These are phyloP conservation scores for Sugiyamaella neomexicana DNA, from an alignment of 1,139 yeast species.

Conservation along the genomic window DNA sequence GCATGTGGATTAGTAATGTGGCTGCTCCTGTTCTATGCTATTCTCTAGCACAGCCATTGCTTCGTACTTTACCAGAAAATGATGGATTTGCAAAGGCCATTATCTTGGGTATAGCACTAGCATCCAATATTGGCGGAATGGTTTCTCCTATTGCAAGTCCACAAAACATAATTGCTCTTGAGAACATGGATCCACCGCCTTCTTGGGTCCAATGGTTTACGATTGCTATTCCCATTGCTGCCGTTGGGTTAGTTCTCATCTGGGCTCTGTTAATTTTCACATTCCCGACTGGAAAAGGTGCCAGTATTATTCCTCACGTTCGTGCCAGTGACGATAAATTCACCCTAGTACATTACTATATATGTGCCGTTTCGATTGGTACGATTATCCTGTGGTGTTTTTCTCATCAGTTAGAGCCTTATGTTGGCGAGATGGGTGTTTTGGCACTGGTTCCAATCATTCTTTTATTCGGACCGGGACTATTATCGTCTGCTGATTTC, in stretches of 20 bases:
- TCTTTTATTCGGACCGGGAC: slow-evolving; percentile 82
- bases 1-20: slow-evolving; percentile 96
- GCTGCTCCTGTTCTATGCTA: slow-evolving; percentile 94
- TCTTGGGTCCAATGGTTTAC: slow-evolving; percentile 96
- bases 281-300: slow-evolving; percentile 56
- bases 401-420: slow-evolving; percentile 62
- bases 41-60: slow-evolving; percentile 84
- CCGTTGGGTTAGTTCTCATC: slow-evolving; percentile 59
- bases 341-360: slow-evolving; percentile 70
- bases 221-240: slow-evolving; percentile 76
- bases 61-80: slow-evolving; percentile 76
- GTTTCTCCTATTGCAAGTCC: slow-evolving; percentile 96
- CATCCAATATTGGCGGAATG: slow-evolving; percentile 94
- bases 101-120: slow-evolving; percentile 85
- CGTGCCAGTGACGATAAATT: slow-evolving; percentile 60
- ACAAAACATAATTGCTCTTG: slow-evolving; percentile 86
- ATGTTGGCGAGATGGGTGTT: slow-evolving; percentile 88
- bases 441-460: slow-evolving; percentile 83
- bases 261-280: slow-evolving; percentile 72
- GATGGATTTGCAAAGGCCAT: slow-evolving; percentile 79
- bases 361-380: slow-evolving; percentile 59
- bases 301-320: slow-evolving; percentile 57
- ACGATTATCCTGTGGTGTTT: slow-evolving; percentile 89
- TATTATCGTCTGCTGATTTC: slow-evolving; percentile 79
- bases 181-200: slow-evolving; percentile 84